Percentiles rank a stretch among this genome's conserved stretches.
Evolutionary conservation across 306 rosid species (phyloP).

Genomic region (Vigna radiata): DNA sequence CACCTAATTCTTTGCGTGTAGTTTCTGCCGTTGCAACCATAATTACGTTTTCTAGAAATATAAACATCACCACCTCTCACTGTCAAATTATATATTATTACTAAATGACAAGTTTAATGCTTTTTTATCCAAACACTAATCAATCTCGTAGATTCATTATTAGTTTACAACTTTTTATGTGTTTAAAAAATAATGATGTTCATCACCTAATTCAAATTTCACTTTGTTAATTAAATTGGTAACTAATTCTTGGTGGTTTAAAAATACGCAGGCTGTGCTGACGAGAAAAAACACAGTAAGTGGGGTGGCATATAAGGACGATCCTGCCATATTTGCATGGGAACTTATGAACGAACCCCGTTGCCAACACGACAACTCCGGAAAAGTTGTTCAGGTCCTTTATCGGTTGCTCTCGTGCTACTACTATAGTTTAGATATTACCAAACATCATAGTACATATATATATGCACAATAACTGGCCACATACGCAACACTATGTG

Average conservation of each 20-base stretch:
- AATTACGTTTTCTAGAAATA: background rate
- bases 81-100: too few relatives aligned
- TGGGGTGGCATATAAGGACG: constrained; percentile 47
- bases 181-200: too few relatives aligned
- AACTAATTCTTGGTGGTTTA: background rate
- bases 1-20: background rate
- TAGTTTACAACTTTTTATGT: too few relatives aligned
- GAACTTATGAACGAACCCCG: constrained; percentile 61
- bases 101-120: too few relatives aligned
- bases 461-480: background rate
- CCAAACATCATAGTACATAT: background rate
- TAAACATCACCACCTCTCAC: too few relatives aligned
- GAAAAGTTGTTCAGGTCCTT: constrained; percentile 48
- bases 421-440: background rate
- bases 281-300: constrained; percentile 50
- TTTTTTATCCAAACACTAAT: too few relatives aligned
- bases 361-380: constrained; percentile 36
- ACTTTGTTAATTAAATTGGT: background rate
- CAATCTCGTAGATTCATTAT: too few relatives aligned
- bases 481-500: background rate
- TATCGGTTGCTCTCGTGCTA: background rate
- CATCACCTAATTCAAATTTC: too few relatives aligned
- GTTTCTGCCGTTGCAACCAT: background rate
- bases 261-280: constrained; percentile 46
- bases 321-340: constrained; percentile 55